Conservation (phyloP, 768 basidiomycete species). For the Mycena vulgaris region DNA sequence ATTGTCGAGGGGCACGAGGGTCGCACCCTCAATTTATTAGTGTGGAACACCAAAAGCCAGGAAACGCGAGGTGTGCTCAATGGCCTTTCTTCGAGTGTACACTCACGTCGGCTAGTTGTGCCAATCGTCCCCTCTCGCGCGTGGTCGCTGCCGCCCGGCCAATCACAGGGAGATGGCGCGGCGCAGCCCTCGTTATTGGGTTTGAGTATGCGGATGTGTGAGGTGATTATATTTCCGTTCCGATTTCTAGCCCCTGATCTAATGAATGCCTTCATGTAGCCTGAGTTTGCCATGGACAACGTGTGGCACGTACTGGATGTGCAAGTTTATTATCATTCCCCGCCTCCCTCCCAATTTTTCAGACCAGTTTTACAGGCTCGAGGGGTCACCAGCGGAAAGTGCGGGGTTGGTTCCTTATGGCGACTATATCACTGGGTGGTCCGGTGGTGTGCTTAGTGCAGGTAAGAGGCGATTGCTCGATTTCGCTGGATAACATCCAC, state of each 20-base stretch:
- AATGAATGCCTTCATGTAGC: conserved; percentile 48
- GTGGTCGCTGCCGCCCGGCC: conserved; percentile 75
- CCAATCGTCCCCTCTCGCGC: conserved; percentile 86
- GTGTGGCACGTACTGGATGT: conserved; percentile 99
- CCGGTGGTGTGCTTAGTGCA: no score
- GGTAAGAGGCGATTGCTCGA: no score
- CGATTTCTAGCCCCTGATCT: background rate
- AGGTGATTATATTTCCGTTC: conserved; percentile 43
- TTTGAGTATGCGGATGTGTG: conserved; percentile 93
- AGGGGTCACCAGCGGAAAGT: conserved; percentile 96
- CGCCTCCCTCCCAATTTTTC: background rate
- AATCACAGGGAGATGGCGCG: conserved; percentile 56
- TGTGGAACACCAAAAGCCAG: conserved; percentile 89
- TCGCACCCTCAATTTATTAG: conserved; percentile 74
- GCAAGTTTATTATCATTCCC: conserved; percentile 2
- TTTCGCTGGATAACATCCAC: no score
- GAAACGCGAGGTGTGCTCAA: conserved; percentile 72
- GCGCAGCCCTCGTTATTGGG: conserved; percentile 93
- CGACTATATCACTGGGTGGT: conserved; percentile 54
- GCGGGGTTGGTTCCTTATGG: conserved; percentile 96
- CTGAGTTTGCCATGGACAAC: conserved; percentile 89
- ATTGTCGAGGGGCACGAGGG: conserved; percentile 90
- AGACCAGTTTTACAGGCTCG: conserved; percentile 57
- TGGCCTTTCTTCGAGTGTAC: background rate
- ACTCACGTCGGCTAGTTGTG: conserved; percentile 69